phyloP scores from a whole-genome alignment of 2,329 filamentous ascomycete species.

The Microdochium trichocladiopsis region DNA sequence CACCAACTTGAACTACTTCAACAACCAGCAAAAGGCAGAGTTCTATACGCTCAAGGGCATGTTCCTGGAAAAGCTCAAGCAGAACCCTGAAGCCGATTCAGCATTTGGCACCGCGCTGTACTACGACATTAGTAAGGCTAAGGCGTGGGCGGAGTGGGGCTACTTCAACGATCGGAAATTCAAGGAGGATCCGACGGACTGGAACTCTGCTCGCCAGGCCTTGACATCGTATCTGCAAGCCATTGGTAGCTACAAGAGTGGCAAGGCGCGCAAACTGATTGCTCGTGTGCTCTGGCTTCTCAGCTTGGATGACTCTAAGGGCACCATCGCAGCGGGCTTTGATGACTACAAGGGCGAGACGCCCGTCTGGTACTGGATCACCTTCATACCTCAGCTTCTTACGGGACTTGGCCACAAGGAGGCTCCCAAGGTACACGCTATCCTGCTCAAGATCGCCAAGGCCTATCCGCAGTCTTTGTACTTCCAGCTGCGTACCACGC shows the following conservation, averaged over 20 bases:
- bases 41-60: conserved; percentile 99
- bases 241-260: conserved; percentile 92
- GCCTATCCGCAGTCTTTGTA: conserved; percentile 93
- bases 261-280: conserved; percentile 89
- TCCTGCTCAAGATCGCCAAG: conserved; percentile 91
- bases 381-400: conserved; percentile 93
- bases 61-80: conserved; percentile 91
- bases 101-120: conserved; percentile 93
- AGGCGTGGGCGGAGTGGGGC: conserved; percentile 99
- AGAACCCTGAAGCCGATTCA: conserved; percentile 85
- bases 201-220: conserved; percentile 81
- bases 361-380: conserved; percentile 99
- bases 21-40: conserved; percentile 90
- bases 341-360: conserved; percentile 97
- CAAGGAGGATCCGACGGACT: conserved; percentile 78
- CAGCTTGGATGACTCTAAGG: conserved; percentile 84
- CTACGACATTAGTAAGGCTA: conserved; percentile 91
- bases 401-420: conserved; percentile 89
- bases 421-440: conserved; percentile 75
- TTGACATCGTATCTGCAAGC: conserved; percentile 95
- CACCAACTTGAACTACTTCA: conserved; percentile 98
- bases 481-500: conserved; percentile 86
- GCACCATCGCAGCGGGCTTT: conserved; percentile 76
- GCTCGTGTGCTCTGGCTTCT: conserved; percentile 92
- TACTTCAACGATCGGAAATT: conserved; percentile 97